Conservation (phyloP, 345 rosid genomes). For the Rhodamnia argentea region DNA sequence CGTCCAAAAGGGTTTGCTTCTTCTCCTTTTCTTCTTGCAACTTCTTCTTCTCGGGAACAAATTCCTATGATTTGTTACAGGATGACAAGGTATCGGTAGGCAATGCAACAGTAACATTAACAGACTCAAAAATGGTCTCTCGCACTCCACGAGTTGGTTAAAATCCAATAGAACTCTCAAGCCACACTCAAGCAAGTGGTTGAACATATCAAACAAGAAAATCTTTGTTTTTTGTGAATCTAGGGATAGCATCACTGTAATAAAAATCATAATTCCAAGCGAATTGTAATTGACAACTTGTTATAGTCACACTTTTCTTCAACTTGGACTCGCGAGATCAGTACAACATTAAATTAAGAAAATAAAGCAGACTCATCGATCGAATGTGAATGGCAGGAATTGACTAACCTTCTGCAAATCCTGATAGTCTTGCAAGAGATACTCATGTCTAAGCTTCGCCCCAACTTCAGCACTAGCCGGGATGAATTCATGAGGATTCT, state of each 20-base stretch:
- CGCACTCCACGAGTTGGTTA: background rate
- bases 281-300: background rate
- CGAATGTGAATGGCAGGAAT: background rate
- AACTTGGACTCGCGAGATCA: background rate
- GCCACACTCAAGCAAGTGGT: background rate
- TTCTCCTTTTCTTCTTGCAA: slow-evolving; percentile 20
- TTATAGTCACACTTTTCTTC: background rate
- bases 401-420: background rate
- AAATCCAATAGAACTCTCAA: background rate
- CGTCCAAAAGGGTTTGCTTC: slow-evolving; percentile 27
- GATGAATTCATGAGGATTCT: background rate
- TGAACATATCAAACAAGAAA: background rate
- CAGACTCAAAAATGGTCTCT: background rate
- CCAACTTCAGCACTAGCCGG: background rate
- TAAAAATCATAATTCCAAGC: background rate
- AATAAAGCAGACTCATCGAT: background rate
- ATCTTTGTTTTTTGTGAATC: background rate
- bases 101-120: background rate
- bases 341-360: background rate
- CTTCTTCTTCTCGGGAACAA: slow-evolving; percentile 28
- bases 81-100: background rate
- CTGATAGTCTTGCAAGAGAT: background rate
- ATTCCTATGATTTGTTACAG: slow-evolving; percentile 12
- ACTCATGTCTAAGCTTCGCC: background rate
- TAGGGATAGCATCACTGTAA: background rate